Evolutionary conservation across 306 rosid species (phyloP), one percentile per base, ranked within the genome.

Genomic region (Mimosa pudica): DNA sequence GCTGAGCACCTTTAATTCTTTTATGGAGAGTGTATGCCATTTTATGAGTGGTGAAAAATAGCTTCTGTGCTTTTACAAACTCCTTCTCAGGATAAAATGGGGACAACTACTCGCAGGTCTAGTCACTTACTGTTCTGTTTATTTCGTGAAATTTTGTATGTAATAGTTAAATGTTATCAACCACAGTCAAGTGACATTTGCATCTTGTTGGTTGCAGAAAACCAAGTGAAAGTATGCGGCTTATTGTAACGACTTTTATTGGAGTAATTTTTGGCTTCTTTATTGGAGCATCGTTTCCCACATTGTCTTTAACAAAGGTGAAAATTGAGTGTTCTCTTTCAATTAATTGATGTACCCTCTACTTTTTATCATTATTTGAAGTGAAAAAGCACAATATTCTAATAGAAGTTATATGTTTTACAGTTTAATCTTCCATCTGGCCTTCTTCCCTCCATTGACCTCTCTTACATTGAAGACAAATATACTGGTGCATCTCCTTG

Each of bases 181-280:
- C 48, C 67, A 18, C 73, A 54, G 57, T 76, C 32, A 18, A 80
- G 32, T 85, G 75, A 65, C 61, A 41, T 54, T 83, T 80, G 76
- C 79, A 73, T 82, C 76, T 85, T 81, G 73, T 72, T 86, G 84
- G 69, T 77, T 90, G 86, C 99, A 90, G 92, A 85, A 96, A 93
- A 85, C 96, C 99, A 65, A 91, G 84, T 54, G 99, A 91, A 73
- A 89, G 81, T 35, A 93, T 93, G 97, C 89, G 94, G 90, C 87
- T 96, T 64, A 84, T 90, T 47, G 83, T 96, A 60, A 89, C 92
- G 78, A 91, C 99, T 71, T 93, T 91, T 84, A 48, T 89, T 64
- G 99, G 98, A 81, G 88, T 92, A 60, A 83, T 89, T 88, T 84
- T 96, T 72, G 98, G 99, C 79, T 93, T 93, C 88, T 90, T 90